Base-by-base conservation (phyloP, 2,329 filamentous ascomycete genomes). In the Alternaria viburni region DNA sequence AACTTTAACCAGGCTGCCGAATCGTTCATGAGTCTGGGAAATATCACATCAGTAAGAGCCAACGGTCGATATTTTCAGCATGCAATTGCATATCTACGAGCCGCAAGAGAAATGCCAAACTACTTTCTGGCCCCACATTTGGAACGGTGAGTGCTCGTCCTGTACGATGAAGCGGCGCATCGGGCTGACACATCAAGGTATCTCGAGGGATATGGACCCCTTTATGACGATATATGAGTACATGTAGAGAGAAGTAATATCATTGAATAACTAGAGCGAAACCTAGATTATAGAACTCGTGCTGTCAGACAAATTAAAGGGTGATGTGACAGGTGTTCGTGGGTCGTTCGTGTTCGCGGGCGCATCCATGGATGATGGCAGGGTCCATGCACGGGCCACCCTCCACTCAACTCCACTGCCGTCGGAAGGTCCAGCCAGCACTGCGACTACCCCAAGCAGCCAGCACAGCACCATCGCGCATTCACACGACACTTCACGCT, bases 11-110 rank as follows among this genome's bases (percentile, higher is more conserved):
- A 72, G 70, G 81, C 84, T 32, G 84, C 85, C 19, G 84, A 86
- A 75, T 82, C 84, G 32, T 81, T 81, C 62, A 86, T 86, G 82
- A 85, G 82, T 57, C 70, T 86, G 15, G 84, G 84, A 13, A 86
- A 86, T 59, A 83, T 85, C 2, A 83, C 83, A 5, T 81, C 81
- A 21, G 72, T 80, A 8, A 79, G 81, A 32, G 70, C 74, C 43
- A 84, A 84, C 61, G 77, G 83, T 65, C 74, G 74, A 13, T 80
- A 83, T 57, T 86, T 85, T 62, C 74, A 76, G 17, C 76, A 81
- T 68, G 85, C 85, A 0, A 73, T 86, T 50, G 72, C 72, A 43
- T 82, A 85, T 71, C 73, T 87, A 30, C 80, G 81, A 60, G 76
- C 75, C 58, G 84, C 85, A 6, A 70, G 74, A 8, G 72, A 74